Percentiles rank a stretch among this genome's conserved stretches.
Conservation (phyloP, 768 basidiomycete species). For the Kwoniella mangroviensis region DNA sequence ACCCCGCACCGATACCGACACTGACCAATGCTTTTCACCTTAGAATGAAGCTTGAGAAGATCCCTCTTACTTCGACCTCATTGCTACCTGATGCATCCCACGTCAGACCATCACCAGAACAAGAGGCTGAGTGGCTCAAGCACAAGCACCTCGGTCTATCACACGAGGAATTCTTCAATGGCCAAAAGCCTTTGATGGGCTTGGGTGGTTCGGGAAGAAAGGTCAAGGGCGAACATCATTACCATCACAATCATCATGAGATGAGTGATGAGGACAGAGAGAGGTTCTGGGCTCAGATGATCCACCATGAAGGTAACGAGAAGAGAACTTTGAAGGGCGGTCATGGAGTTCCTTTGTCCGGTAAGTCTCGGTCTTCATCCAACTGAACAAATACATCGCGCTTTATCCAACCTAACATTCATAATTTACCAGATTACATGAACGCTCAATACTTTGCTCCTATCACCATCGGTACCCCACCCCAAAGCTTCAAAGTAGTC, state of each 20-base stretch:
- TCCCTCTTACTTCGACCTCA: conserved; percentile 62
- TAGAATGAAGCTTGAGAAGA: conserved; percentile 88
- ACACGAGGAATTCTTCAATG: conserved; percentile 50
- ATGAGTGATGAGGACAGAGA: conserved; percentile 71
- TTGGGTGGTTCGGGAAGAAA: conserved; percentile 74
- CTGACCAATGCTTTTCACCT: conserved; percentile 3
- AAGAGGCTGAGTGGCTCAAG: conserved; percentile 78
- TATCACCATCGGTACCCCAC: conserved; percentile 79
- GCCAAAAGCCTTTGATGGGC: conserved; percentile 70
- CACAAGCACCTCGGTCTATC: conserved; percentile 81
- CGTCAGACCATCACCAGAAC: conserved; percentile 60
- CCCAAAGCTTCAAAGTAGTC: conserved; percentile 93
- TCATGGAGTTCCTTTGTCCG: conserved; percentile 84
- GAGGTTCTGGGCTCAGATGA: conserved; percentile 58
- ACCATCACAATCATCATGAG: conserved; percentile 33
- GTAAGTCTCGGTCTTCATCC: conserved; percentile 63
- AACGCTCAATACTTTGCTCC: conserved; percentile 97
- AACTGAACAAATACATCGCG: not conserved
- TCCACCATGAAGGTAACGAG: conserved; percentile 38
- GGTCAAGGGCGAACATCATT: conserved; percentile 60
- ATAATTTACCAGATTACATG: too few species aligned
- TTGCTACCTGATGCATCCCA: conserved; percentile 64
- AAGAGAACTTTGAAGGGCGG: conserved; percentile 65
- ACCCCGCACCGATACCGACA: conserved; percentile 27
- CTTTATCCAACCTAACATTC: not conserved